phyloP scores from a whole-genome alignment of 1,284 basidiomycete genomes.

The Ustilago trichophora region DNA sequence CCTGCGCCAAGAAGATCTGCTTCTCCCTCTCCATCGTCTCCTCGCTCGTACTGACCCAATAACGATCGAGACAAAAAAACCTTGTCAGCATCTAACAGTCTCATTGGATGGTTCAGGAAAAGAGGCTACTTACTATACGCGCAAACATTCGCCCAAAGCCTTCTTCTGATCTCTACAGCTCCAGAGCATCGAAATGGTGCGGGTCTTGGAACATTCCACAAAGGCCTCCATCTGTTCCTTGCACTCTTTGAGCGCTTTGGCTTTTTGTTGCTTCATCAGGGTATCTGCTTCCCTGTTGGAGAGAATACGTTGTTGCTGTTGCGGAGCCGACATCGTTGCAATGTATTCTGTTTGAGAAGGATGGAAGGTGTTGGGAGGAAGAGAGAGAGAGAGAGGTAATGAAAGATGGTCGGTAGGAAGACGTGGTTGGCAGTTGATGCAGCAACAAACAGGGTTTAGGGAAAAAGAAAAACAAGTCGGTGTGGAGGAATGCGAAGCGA shows the following conservation, averaged over 20 bases:
- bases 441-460: too few relatives aligned
- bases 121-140: conserved; percentile 47
- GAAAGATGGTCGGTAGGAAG: too few relatives aligned
- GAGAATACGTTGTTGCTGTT: conserved; percentile 20
- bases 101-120: too few relatives aligned
- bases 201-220: conserved; percentile 33
- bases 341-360: too few relatives aligned
- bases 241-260: conserved; percentile 30
- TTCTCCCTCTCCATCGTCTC: conserved; percentile 35
- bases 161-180: conserved; percentile 24
- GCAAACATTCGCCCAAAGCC: conserved; percentile 21
- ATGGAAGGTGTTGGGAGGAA: too few relatives aligned
- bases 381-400: background rate
- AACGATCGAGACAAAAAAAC: too few relatives aligned
- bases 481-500: too few relatives aligned
- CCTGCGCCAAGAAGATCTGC: conserved; percentile 14
- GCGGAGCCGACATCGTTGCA: conserved; percentile 15
- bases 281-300: conserved; percentile 41
- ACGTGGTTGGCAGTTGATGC: too few relatives aligned
- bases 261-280: conserved; percentile 39
- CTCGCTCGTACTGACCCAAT: conserved; percentile 42
- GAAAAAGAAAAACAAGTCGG: too few relatives aligned
- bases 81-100: too few relatives aligned
- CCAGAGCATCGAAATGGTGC: conserved; percentile 42
- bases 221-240: conserved; percentile 37